Base-by-base conservation (phyloP, 1,139 yeast species). In the Yamadazyma sp. region DNA sequence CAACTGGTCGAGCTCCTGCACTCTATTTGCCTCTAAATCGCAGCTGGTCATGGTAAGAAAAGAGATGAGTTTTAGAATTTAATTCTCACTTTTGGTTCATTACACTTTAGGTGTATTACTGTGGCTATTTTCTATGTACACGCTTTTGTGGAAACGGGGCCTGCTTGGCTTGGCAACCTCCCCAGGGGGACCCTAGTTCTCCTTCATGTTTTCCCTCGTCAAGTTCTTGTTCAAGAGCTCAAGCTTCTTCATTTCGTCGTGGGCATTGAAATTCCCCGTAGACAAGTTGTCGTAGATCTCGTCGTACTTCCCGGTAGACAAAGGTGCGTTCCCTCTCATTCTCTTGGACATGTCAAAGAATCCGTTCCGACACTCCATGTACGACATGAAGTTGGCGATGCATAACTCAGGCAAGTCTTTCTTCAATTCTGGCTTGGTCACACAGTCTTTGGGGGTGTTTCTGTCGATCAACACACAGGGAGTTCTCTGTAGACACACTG, bases 391-490 rank as follows among this genome's bases (percentile, higher is more conserved):
- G 53, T 87, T 88, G 23, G 94, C 89, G 36, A 83, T 75, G 56
- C 98, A 92, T 38, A 89, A 75, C 57, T 87, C 96, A 0, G 98
- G 98, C 26, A 92, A 68, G 35, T 86, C 84, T 42, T 75, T 73
- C 41, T 82, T 73, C 35, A 92, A 73, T 47, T 83, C 84, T 1
- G 96, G 95, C 48, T 89, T 75, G 33, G 86, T 84, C 18, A 91
- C 64, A 58, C 98, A 92, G 45, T 88, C 83, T 49, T 87, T 84
- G 4, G 98, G 98, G 2, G 89, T 87, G 62, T 92, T 77, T 48
- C 98, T 73, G 48, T 92, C 87, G 30, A 92, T 77, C 68, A 92
- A 75, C 41, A 92, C 98, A 62, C 98, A 92, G 12, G 98, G 98
- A 4, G 98, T 89, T 59, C 97, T 74, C 61, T 92, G 98, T 36